Percentiles rank a stretch among this genome's conserved stretches.
Conservation (phyloP, 2,329 filamentous ascomycete species). For the Rhynchosporium secalis region DNA sequence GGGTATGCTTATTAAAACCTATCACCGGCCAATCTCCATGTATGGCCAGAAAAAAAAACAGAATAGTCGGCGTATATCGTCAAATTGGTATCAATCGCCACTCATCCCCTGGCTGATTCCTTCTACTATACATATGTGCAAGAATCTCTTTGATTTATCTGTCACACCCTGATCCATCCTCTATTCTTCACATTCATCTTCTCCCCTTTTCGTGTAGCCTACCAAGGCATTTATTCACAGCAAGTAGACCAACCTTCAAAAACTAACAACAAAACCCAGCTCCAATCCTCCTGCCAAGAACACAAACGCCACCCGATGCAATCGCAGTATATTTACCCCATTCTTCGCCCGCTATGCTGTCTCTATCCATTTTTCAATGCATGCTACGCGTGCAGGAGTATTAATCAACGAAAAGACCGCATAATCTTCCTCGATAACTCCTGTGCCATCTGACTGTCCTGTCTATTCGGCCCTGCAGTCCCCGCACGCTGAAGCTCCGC, state of each 20-base stretch:
- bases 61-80: background rate
- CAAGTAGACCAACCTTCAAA: background rate
- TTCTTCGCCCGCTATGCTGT: background rate
- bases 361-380: background rate
- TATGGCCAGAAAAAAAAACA: background rate
- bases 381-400: background rate
- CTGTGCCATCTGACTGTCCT: conserved; percentile 43
- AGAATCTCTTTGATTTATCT: conserved; percentile 4
- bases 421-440: conserved; percentile 45
- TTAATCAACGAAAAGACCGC: conserved; percentile 42
- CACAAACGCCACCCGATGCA: conserved; percentile 4
- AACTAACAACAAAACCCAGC: conserved; percentile 6
- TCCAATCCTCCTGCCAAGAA: conserved; percentile 6
- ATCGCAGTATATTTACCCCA: conserved; percentile 7
- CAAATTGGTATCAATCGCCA: conserved; percentile 14
- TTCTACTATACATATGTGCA: conserved; percentile 20
- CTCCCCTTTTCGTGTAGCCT: background rate
- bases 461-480: conserved; percentile 15
- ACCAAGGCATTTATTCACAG: background rate
- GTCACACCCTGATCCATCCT: background rate
- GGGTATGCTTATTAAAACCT: too few relatives aligned
- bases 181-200: background rate
- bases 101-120: conserved; percentile 1
- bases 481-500: conserved; percentile 41
- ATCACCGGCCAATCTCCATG: background rate